Percentiles rank a stretch among this genome's conserved stretches.
Conservation (phyloP, 1,284 basidiomycete species). For the Tilletia indica region DNA sequence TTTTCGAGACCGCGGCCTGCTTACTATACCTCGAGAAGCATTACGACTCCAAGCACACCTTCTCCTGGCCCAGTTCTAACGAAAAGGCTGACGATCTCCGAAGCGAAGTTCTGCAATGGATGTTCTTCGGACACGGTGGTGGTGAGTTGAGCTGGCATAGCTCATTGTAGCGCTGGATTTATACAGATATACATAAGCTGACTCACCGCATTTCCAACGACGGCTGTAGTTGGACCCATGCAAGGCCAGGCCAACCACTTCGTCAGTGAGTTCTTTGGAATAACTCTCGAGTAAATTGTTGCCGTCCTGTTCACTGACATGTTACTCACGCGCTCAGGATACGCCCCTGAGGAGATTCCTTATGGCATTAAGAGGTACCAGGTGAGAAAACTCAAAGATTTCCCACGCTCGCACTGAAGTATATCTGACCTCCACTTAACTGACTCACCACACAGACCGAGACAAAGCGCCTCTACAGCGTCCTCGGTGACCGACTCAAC, state of each 20-base stretch:
- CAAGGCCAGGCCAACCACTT: constrained; percentile 23
- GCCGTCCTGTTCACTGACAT: no score
- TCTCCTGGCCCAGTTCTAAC: constrained; percentile 35
- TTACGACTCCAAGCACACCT: constrained; percentile 40
- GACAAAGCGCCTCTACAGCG: constrained; percentile 34
- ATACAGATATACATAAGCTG: no score
- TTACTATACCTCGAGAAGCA: constrained; percentile 32
- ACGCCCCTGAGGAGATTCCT: constrained; percentile 31
- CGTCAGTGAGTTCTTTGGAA: neutral
- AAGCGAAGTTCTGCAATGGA: constrained; percentile 38
- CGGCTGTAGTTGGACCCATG: constrained; percentile 30
- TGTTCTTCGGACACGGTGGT: constrained; percentile 24
- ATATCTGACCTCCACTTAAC: neutral
- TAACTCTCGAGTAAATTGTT: no score
- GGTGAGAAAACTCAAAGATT: neutral
- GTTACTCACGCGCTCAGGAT: neutral
- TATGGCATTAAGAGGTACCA: constrained; percentile 40
- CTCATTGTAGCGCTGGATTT: neutral
- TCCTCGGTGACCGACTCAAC: constrained; percentile 35
- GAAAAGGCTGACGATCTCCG: constrained; percentile 36
- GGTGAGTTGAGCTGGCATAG: neutral
- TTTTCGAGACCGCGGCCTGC: constrained; percentile 39
- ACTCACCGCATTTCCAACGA: neutral
- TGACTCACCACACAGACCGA: constrained; percentile 29
- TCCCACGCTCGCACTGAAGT: neutral